These are phyloP conservation scores for Chalciporus piperatus DNA, from an alignment of 768 basidiomycete genomes.

Conservation along the genomic window DNA sequence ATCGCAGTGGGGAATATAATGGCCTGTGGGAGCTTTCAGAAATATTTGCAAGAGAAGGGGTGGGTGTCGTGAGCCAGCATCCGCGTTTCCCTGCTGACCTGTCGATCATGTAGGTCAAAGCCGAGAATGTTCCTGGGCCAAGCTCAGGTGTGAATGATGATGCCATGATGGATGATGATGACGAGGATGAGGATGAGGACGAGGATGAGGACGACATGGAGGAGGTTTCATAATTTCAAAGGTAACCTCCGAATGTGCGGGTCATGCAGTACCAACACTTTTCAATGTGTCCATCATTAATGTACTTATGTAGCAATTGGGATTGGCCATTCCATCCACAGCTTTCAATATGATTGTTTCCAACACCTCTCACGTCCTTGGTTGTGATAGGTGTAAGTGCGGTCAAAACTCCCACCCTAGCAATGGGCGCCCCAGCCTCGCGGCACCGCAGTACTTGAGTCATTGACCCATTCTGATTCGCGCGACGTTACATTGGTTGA, in stretches of 20 bases:
- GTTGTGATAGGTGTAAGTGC: too few relatives aligned
- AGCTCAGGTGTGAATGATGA: conserved; percentile 28
- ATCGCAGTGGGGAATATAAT: conserved; percentile 77
- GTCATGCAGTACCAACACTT: not conserved
- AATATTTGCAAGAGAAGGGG: conserved; percentile 64
- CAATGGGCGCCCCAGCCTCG: not conserved
- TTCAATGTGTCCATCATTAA: not conserved
- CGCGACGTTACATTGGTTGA: too few relatives aligned
- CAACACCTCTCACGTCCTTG: not conserved
- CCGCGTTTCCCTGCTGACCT: conserved; percentile 4
- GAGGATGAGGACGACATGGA: conserved; percentile 71
- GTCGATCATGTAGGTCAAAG: conserved; percentile 37
- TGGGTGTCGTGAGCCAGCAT: conserved; percentile 29
- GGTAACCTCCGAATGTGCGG: not conserved
- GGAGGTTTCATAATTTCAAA: conserved; percentile 52
- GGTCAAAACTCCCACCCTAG: too few relatives aligned
- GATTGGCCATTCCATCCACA: not conserved
- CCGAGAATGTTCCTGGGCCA: conserved; percentile 43
- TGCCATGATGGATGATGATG: conserved; percentile 37
- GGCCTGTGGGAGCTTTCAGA: conserved; percentile 80
- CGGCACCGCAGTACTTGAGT: not conserved
- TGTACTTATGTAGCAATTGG: not conserved
- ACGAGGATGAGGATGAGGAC: conserved; percentile 54
- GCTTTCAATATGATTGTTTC: not conserved
- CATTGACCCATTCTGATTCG: not conserved